A percentile compares a stretch with the other conserved stretches of the same genome.
Evolutionary conservation across 1,284 basidiomycete genomes (phyloP).

Genomic region (Trametes versicolor): DNA sequence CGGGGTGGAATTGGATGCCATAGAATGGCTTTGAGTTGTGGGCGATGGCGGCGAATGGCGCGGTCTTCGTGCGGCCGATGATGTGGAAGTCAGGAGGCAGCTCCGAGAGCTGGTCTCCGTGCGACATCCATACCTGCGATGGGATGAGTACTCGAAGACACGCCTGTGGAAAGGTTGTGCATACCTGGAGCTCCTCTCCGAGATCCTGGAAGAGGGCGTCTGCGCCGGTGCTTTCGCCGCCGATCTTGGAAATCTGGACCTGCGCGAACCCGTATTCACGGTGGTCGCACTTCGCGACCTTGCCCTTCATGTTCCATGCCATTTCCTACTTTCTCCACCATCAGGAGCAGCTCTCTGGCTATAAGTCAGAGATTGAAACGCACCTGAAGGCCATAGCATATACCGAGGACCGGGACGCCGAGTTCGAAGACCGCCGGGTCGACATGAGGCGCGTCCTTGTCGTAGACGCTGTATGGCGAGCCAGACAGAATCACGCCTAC

Average conservation of each 20-base stretch:
- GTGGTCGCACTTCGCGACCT: conserved; percentile 90
- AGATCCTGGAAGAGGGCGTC: conserved; percentile 90
- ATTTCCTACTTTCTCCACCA: conserved; percentile 75
- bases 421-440: conserved; percentile 95
- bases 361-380: conserved; percentile 19
- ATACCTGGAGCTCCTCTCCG: conserved; percentile 84
- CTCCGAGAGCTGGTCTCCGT: conserved; percentile 93
- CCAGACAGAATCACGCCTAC: conserved; percentile 97
- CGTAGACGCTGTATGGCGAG: conserved; percentile 99
- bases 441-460: conserved; percentile 91
- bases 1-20: conserved; percentile 99
- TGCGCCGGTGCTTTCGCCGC: conserved; percentile 59
- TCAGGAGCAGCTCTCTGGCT: neutral
- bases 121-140: conserved; percentile 97
- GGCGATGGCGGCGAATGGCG: conserved; percentile 94
- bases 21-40: conserved; percentile 93
- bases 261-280: conserved; percentile 96
- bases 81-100: conserved; percentile 89
- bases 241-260: conserved; percentile 80
- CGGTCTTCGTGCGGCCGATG: conserved; percentile 88
- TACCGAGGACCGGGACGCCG: conserved; percentile 94
- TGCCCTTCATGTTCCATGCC: conserved; percentile 89
- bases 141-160: neutral
- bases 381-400: conserved; percentile 98
- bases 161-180: conserved; percentile 32